Evolutionary conservation across 805 yeast species (phyloP).

Genomic region (Wickerhamiella kazuoi): DNA sequence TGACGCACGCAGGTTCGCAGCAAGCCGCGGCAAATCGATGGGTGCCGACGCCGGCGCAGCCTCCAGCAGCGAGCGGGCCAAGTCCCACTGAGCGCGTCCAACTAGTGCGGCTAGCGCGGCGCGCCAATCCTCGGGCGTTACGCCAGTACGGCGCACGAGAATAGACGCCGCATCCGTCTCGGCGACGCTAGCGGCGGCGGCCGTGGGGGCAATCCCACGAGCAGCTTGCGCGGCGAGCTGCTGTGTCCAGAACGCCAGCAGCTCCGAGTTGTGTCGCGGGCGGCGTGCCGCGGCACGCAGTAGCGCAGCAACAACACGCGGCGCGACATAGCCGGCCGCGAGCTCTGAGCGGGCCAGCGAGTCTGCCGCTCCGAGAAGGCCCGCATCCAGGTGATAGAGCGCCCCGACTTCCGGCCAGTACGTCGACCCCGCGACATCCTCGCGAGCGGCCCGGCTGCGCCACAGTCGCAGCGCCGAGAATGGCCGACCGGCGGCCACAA

Average conservation of each 20-base stretch:
- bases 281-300: conserved; percentile 1
- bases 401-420: conserved; percentile 15
- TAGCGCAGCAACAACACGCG: conserved; percentile 6
- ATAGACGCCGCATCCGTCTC: neutral
- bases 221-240: too few species aligned
- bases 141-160: neutral
- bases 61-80: neutral
- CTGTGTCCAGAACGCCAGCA: neutral
- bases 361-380: conserved; percentile 7
- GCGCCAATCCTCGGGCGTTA: neutral
- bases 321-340: conserved; percentile 1
- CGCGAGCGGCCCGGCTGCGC: conserved; percentile 8
- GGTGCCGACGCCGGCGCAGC: neutral
- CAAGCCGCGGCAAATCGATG: neutral
- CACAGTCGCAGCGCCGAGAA: conserved; percentile 11
- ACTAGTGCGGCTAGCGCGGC: neutral
- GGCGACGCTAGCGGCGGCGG: neutral
- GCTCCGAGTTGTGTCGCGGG: neutral
- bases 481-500: conserved; percentile 8
- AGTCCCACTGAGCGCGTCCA: neutral
- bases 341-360: conserved; percentile 5
- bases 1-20: neutral
- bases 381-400: conserved; percentile 13
- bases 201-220: neutral
- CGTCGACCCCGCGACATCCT: conserved; percentile 6